Conservation (phyloP, 805 yeast genomes). For the Saturnispora sanitii region DNA sequence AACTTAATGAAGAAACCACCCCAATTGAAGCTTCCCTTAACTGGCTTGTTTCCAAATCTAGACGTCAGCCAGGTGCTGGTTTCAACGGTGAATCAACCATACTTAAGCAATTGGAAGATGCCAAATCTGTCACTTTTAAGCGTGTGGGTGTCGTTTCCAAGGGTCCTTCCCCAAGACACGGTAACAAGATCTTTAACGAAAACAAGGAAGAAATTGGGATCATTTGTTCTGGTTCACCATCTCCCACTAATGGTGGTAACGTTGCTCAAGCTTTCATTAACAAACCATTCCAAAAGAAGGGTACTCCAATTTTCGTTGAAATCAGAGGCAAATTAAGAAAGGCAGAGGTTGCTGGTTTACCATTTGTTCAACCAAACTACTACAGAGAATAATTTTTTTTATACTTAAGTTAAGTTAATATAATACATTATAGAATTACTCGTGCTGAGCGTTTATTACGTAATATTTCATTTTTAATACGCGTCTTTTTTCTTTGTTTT, state of each 20-base stretch:
- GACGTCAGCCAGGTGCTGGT: slow-evolving; percentile 42
- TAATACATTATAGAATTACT: too few relatives aligned
- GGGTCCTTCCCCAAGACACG: slow-evolving; percentile 93
- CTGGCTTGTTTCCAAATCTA: slow-evolving; percentile 80
- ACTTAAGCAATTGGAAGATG: slow-evolving; percentile 51
- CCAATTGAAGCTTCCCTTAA: slow-evolving; percentile 85
- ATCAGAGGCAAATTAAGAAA: slow-evolving; percentile 78
- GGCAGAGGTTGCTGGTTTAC: slow-evolving; percentile 71
- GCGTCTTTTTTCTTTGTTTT: not conserved
- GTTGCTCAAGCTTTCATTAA: slow-evolving; percentile 87
- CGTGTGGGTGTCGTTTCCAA: slow-evolving; percentile 69
- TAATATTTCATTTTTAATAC: too few relatives aligned
- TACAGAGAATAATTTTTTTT: slow-evolving; percentile 32
- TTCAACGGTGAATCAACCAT: slow-evolving; percentile 77
- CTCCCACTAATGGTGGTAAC: slow-evolving; percentile 59
- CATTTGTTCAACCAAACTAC: slow-evolving; percentile 70
- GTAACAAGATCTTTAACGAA: slow-evolving; percentile 48
- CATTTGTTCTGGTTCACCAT: slow-evolving; percentile 50
- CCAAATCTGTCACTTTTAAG: slow-evolving; percentile 47
- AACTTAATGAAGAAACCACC: slow-evolving; percentile 64
- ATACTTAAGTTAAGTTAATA: too few relatives aligned
- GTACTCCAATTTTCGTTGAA: slow-evolving; percentile 61
- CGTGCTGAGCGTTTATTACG: not conserved
- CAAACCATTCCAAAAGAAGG: slow-evolving; percentile 60
- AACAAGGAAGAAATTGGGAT: slow-evolving; percentile 45